Evolutionary conservation across 495 filamentous ascomycete species (phyloP).

Genomic region (Aspergillus homomorphus): DNA sequence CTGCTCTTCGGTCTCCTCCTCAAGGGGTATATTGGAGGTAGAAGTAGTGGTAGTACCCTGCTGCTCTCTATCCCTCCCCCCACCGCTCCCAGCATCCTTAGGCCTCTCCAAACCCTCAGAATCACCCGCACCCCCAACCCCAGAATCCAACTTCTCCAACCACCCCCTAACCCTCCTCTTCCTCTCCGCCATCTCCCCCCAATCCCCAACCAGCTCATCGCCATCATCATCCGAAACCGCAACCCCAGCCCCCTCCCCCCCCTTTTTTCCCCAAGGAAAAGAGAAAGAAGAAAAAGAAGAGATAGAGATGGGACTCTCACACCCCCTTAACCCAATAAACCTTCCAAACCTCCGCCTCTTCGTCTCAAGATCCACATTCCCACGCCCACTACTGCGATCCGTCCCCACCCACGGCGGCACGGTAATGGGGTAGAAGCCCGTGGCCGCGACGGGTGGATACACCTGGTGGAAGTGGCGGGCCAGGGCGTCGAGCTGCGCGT

Average conservation of each 20-base stretch:
- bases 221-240: neutral
- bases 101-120: neutral
- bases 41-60: neutral
- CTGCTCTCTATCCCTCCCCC: neutral
- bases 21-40: neutral
- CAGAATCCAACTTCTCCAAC: neutral
- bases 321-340: slow-evolving; percentile 66
- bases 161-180: neutral
- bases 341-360: slow-evolving; percentile 61
- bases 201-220: neutral
- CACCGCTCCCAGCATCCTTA: neutral
- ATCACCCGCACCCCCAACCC: neutral
- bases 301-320: slow-evolving; percentile 55
- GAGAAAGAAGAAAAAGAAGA: too few relatives aligned
- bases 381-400: slow-evolving; percentile 13
- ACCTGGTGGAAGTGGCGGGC: slow-evolving; percentile 75
- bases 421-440: slow-evolving; percentile 59
- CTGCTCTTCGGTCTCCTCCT: slow-evolving; percentile 9
- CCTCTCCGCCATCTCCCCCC: neutral
- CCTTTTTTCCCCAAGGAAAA: neutral
- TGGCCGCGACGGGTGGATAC: slow-evolving; percentile 49
- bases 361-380: slow-evolving; percentile 49
- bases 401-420: slow-evolving; percentile 42
- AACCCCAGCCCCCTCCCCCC: neutral
- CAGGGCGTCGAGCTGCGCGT: slow-evolving; percentile 64